Evolutionary conservation across 2,329 filamentous ascomycete genomes (phyloP).

Genomic region (Stagonosporopsis tanaceti): DNA sequence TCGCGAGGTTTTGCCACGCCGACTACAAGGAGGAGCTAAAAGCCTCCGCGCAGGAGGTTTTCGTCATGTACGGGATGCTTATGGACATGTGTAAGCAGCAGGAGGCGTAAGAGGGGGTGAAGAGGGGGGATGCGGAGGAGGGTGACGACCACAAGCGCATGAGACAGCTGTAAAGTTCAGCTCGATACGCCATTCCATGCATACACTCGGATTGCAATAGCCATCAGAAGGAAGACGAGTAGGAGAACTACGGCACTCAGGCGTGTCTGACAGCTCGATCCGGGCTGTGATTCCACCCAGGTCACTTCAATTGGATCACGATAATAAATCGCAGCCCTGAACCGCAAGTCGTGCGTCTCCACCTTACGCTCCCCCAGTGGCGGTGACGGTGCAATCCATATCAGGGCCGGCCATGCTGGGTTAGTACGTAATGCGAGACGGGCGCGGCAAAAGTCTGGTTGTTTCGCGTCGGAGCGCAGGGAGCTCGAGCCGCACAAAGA

Average conservation of each 20-base stretch:
- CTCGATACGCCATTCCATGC: neutral
- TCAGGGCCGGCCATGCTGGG: slow-evolving; percentile 17
- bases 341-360: neutral
- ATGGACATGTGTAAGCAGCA: slow-evolving; percentile 29
- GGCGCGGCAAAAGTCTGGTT: slow-evolving; percentile 31
- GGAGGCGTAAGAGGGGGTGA: neutral
- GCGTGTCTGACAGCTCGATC: neutral
- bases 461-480: slow-evolving; percentile 34
- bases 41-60: slow-evolving; percentile 37
- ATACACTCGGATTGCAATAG: neutral
- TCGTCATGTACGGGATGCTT: slow-evolving; percentile 39
- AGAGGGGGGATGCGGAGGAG: neutral
- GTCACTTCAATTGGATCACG: neutral
- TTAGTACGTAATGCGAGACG: slow-evolving; percentile 33
- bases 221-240: neutral
- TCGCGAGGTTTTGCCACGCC: slow-evolving; percentile 36
- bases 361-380: neutral
- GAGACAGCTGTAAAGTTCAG: too few species aligned
- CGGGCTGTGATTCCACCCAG: neutral
- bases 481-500: slow-evolving; percentile 19
- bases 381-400: slow-evolving; percentile 1
- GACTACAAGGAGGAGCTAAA: slow-evolving; percentile 32
- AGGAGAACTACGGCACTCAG: neutral
- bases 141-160: neutral
- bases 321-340: neutral